A percentile compares a stretch with the other conserved stretches of the same genome.
Conservation (phyloP, 192 early-diverging fungal species). For the Spizellomyces sp. region DNA sequence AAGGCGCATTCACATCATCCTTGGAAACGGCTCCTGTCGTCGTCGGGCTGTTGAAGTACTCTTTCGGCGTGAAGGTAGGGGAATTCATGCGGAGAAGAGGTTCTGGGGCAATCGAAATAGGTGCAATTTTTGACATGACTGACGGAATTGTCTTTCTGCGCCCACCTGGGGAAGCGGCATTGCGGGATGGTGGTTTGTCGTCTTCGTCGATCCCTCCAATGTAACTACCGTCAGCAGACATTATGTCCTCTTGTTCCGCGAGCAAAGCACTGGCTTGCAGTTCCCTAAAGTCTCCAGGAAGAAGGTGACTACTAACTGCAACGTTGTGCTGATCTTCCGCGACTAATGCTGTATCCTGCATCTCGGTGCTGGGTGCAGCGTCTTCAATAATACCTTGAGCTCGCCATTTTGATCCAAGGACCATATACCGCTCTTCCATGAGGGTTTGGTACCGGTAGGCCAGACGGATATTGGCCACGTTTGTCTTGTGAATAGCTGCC, state of each 20-base stretch:
- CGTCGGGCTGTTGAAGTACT: background rate
- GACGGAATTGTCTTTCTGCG: background rate
- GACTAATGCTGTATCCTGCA: constrained; percentile 30
- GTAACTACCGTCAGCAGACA: background rate
- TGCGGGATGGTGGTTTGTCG: constrained; percentile 2
- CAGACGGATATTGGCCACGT: constrained; percentile 87
- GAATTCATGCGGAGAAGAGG: constrained; percentile 8
- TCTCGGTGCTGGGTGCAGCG: constrained; percentile 27
- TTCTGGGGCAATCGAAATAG: constrained; percentile 11
- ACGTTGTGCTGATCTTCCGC: constrained; percentile 8
- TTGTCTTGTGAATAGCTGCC: constrained; percentile 83
- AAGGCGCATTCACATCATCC: constrained; percentile 22
- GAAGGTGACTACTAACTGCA: background rate
- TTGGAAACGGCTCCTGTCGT: background rate
- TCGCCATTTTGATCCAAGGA: constrained; percentile 42
- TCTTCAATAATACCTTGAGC: constrained; percentile 12
- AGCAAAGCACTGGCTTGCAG: background rate
- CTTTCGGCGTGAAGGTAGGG: background rate
- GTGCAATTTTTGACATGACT: background rate
- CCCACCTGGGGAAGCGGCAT: background rate
- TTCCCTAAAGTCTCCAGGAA: background rate
- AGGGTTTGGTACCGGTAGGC: constrained; percentile 83
- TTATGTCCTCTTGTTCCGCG: background rate
- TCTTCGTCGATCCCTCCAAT: background rate
- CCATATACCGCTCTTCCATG: constrained; percentile 75